Conservation (phyloP, 805 yeast genomes). For the Isabelozyma pseudorhagii region DNA sequence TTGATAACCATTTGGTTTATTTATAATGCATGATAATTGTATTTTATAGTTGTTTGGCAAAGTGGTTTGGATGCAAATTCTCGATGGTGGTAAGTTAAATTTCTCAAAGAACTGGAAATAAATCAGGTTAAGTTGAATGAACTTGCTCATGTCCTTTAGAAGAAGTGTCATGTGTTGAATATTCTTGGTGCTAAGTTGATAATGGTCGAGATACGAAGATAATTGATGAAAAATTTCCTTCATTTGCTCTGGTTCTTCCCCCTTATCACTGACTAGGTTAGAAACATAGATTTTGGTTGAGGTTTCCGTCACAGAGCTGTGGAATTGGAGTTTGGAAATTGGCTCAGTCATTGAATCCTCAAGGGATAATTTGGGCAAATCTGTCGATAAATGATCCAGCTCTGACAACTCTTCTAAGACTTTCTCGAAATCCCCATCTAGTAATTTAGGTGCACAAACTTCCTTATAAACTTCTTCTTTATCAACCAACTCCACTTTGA, state of each 20-base stretch:
- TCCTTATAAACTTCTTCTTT: slow-evolving; percentile 21
- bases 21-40: slow-evolving; percentile 60
- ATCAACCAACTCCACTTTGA: slow-evolving; percentile 48
- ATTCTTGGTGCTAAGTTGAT: slow-evolving; percentile 37
- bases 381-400: too few species aligned
- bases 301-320: slow-evolving; percentile 5
- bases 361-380: neutral
- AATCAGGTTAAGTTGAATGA: slow-evolving; percentile 56
- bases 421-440: slow-evolving; percentile 39
- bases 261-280: slow-evolving; percentile 21
- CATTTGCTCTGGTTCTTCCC: slow-evolving; percentile 36
- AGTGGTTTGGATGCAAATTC: slow-evolving; percentile 74
- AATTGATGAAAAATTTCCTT: slow-evolving; percentile 48
- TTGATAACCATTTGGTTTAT: slow-evolving; percentile 13
- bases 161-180: slow-evolving; percentile 61
- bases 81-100: slow-evolving; percentile 76
- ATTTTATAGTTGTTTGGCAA: slow-evolving; percentile 37
- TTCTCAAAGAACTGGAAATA: slow-evolving; percentile 56
- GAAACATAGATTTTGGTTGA: slow-evolving; percentile 21
- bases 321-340: too few species aligned
- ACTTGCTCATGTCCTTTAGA: slow-evolving; percentile 62
- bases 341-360: neutral
- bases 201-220: slow-evolving; percentile 21
- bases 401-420: slow-evolving; percentile 16
- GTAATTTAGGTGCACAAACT: slow-evolving; percentile 32